A percentile compares a stretch with the other conserved stretches of the same genome.
phyloP scores from a whole-genome alignment of 148 eudicot genomes.

The Chenopodium suecicum region DNA sequence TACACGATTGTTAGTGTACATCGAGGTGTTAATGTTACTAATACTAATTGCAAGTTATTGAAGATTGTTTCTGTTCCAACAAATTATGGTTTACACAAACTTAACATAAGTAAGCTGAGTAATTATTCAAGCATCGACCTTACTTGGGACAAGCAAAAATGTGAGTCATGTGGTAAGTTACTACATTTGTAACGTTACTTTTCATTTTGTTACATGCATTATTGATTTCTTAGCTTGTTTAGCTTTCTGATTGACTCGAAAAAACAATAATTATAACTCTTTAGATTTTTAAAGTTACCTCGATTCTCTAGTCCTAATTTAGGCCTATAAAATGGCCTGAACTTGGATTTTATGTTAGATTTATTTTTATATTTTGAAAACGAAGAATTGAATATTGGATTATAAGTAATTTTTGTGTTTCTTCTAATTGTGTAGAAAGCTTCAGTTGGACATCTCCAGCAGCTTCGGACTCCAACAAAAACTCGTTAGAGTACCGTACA shows the following conservation, averaged over 20 bases:
- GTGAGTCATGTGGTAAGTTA: conserved; percentile 5
- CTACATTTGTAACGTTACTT: no score
- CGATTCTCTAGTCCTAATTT: no score
- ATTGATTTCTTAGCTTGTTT: neutral
- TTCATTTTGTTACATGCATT: no score
- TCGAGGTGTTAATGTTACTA: neutral
- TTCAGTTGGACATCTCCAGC: neutral
- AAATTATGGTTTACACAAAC: neutral
- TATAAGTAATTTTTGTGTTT: neutral
- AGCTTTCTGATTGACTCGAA: neutral
- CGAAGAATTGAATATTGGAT: neutral
- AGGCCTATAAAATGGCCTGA: no score
- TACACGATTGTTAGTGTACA: conserved; percentile 6
- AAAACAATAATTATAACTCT: neutral
- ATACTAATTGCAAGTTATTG: conserved; percentile 15
- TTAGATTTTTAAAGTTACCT: neutral
- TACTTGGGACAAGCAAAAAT: conserved; percentile 16
- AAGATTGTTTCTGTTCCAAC: conserved; percentile 14
- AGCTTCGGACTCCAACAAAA: neutral
- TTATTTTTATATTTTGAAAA: no score
- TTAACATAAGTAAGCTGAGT: neutral
- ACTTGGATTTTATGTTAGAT: no score
- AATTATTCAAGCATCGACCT: conserved; percentile 10
- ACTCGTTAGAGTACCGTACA: neutral
- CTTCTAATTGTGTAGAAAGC: neutral